Percentiles rank a stretch among this genome's conserved stretches.
Conservation (phyloP, 1,139 yeast genomes). For the Blastobotrys petasosporus region DNA sequence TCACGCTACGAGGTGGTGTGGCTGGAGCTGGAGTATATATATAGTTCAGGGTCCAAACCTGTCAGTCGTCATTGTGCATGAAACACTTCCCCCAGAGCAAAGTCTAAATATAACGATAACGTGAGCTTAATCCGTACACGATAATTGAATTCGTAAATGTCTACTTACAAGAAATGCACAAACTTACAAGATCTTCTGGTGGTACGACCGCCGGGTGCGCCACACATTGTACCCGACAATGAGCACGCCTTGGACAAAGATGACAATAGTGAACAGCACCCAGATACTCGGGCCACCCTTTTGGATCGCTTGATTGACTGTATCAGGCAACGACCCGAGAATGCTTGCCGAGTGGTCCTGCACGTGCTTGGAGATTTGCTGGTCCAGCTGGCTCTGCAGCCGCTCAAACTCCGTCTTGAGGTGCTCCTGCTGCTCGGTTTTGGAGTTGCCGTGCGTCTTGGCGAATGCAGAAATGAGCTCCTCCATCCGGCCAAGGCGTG, state of each 20-base stretch:
- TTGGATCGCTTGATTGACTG: constrained; percentile 26
- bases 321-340: constrained; percentile 27
- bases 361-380: constrained; percentile 19
- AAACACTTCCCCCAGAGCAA: too few relatives aligned
- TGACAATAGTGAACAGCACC: constrained; percentile 24
- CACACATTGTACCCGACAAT: constrained; percentile 28
- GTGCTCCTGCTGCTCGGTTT: constrained; percentile 15
- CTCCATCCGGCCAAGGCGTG: constrained; percentile 15
- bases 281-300: constrained; percentile 30
- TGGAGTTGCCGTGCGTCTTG: constrained; percentile 5
- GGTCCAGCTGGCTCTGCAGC: constrained; percentile 22
- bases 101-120: too few relatives aligned
- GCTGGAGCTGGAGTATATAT: background rate
- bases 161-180: too few relatives aligned
- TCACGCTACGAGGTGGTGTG: background rate
- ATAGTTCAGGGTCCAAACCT: background rate
- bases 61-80: too few relatives aligned
- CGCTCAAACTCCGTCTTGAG: constrained; percentile 20
- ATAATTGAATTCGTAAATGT: too few relatives aligned
- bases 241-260: constrained; percentile 28
- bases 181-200: constrained; percentile 30
- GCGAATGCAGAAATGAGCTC: constrained; percentile 6
- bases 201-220: constrained; percentile 27
- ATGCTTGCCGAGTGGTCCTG: constrained; percentile 26
- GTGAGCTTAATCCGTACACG: too few relatives aligned